phyloP scores from a whole-genome alignment of 2,329 filamentous ascomycete species.

The Conoideocrella luteorostrata region DNA sequence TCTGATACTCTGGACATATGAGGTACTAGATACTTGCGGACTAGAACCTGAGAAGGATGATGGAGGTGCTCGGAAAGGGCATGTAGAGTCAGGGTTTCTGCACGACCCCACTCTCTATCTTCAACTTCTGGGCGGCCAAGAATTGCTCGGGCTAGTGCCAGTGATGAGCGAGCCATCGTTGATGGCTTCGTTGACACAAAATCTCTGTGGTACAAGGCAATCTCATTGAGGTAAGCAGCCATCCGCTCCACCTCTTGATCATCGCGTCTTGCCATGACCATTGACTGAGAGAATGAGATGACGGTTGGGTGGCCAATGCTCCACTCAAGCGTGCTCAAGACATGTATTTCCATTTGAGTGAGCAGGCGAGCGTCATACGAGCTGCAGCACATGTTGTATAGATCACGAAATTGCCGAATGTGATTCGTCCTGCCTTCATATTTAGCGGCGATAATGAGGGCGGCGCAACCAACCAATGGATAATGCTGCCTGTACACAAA shows the following conservation, averaged over 20 bases:
- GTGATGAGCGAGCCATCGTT: constrained; percentile 78
- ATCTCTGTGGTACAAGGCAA: constrained; percentile 91
- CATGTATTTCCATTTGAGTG: constrained; percentile 99
- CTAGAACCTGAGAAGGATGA: constrained; percentile 50
- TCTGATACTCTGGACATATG: constrained; percentile 47
- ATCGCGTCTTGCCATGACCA: constrained; percentile 69
- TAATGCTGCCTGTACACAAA: constrained; percentile 99
- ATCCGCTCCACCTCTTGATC: constrained; percentile 90
- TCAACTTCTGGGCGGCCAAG: constrained; percentile 71
- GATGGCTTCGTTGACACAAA: constrained; percentile 92
- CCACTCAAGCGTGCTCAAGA: constrained; percentile 96
- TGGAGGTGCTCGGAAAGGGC: constrained; percentile 53
- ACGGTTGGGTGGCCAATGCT: constrained; percentile 92
- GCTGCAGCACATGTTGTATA: constrained; percentile 98
- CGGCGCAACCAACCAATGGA: constrained; percentile 92
- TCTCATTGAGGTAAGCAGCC: constrained; percentile 89
- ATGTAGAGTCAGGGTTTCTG: constrained; percentile 60
- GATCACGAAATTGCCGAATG: constrained; percentile 92
- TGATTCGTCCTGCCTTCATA: constrained; percentile 98
- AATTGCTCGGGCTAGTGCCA: constrained; percentile 82
- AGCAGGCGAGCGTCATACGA: constrained; percentile 99
- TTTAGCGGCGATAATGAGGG: constrained; percentile 93
- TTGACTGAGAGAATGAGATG: constrained; percentile 86
- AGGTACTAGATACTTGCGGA: constrained; percentile 52
- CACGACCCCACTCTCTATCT: constrained; percentile 69